A percentile compares a stretch with the other conserved stretches of the same genome.
Conservation (phyloP, 352 stramenopile species). For the Globisporangium splendens region DNA sequence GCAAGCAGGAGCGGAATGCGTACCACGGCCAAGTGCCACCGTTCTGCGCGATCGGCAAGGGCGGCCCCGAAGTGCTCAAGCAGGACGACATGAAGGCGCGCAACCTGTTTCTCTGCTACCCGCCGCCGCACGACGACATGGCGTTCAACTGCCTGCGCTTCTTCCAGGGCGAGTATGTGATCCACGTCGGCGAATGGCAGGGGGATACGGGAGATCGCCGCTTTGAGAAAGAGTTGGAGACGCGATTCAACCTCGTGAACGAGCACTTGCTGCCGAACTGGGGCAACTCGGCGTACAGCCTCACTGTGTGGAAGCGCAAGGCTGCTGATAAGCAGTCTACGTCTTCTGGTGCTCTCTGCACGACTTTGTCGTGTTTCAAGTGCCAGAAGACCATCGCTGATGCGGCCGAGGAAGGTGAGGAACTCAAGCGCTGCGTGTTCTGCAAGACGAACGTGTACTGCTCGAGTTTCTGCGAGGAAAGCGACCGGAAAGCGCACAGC, state of each 20-base stretch:
- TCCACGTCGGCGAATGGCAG: conserved; percentile 81
- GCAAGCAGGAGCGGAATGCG: conserved; percentile 32
- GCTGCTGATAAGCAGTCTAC: background rate
- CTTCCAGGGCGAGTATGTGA: conserved; percentile 61
- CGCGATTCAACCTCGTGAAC: conserved; percentile 46
- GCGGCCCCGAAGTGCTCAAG: conserved; percentile 52
- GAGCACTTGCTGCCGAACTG: conserved; percentile 70
- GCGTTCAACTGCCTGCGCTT: conserved; percentile 46
- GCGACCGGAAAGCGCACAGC: conserved; percentile 34
- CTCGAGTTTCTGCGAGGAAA: conserved; percentile 41
- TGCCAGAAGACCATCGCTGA: conserved; percentile 41
- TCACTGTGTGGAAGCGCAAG: conserved; percentile 71
- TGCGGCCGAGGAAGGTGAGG: conserved; percentile 27
- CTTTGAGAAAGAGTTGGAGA: conserved; percentile 61
- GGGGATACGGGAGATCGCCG: conserved; percentile 63
- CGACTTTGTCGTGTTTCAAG: conserved; percentile 34
- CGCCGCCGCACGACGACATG: conserved; percentile 62
- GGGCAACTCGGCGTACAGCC: conserved; percentile 70
- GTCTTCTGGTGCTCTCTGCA: conserved; percentile 1
- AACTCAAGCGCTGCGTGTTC: conserved; percentile 57
- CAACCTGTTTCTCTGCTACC: conserved; percentile 71
- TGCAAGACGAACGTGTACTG: conserved; percentile 85
- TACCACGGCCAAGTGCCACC: conserved; percentile 65
- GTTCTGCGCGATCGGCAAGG: conserved; percentile 56
- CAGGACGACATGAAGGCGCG: conserved; percentile 31